Evolutionary conservation across 129 eudicot species (phyloP), one percentile per base, ranked within the genome.

Genomic region (Silybum marianum): DNA sequence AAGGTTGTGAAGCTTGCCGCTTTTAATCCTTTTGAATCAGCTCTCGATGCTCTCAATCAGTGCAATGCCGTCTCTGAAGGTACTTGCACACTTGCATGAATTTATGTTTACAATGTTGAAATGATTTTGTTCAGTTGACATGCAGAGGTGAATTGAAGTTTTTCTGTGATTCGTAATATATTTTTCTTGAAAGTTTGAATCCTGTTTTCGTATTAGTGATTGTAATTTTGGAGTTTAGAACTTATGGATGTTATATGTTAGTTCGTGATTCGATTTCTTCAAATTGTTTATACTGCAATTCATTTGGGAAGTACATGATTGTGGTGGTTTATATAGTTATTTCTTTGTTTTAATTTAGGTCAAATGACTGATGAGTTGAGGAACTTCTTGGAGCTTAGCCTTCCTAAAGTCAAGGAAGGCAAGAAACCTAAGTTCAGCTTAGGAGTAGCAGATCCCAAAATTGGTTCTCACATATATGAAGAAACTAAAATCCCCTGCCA

Each of bases 301-400:
- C 6, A 3, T 76, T 36, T n/a, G 6, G 19, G 70, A 23, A 32
- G 73, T 19, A 78, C 65, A 26, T 84, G 19, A 67, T 39, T 21
- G 68, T 46, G 68, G 22, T 80, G 40, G 23, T 81, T 19, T 36
- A 39, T 66, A 16, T n/a, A 40, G 63, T 68, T 19, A 76, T 68
- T 54, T 24, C 23, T 44, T 25, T 18, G 9, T 65, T 71, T 77
- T 40, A 39, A 25, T 67, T 42, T 38, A 90, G 93, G 92, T 58
- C 93, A 93, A 87, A 90, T 95, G 97, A 92, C 99, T 39, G 99
- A 92, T 82, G 97, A 92, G 69, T 81, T 92, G 86, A 88, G 91
- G 88, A 89, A 84, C 82, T 92, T 92, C 73, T 71, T 95, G 97
- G 96, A 93, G 83, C 88, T 89, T 16, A 88, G 84, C 71, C 90